A percentile compares a stretch with the other conserved stretches of the same genome.
Conservation (phyloP, 148 eudicot species). For the Camellia sinensis region DNA sequence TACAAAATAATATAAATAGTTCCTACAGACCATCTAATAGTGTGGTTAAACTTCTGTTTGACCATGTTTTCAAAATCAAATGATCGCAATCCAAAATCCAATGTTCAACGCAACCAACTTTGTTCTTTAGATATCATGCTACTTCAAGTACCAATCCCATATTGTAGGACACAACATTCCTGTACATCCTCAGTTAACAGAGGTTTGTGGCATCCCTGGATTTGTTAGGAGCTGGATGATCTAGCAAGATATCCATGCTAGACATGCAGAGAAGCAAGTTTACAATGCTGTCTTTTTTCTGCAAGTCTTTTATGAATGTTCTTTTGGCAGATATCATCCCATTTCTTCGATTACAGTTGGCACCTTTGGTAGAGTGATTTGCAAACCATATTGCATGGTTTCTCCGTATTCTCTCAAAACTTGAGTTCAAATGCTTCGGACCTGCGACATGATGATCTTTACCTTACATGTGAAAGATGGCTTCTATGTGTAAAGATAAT, state of each 20-base stretch:
- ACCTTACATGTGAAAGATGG: slow-evolving; percentile 91
- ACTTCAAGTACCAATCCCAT: neutral
- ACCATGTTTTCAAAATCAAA: neutral
- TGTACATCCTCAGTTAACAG: neutral
- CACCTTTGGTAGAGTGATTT: slow-evolving; percentile 93
- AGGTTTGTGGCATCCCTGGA: neutral
- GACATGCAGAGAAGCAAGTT: neutral
- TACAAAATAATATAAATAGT: neutral
- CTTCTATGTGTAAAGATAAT: slow-evolving; percentile 84
- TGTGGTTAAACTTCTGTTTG: neutral
- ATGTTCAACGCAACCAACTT: slow-evolving; percentile 2
- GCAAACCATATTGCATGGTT: slow-evolving; percentile 68
- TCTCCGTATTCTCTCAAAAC: slow-evolving; percentile 56
- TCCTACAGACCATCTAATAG: neutral
- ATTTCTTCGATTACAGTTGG: slow-evolving; percentile 96
- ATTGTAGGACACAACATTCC: neutral
- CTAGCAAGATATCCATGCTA: neutral
- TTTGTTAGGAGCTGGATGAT: neutral
- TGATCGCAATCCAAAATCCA: neutral
- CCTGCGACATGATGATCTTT: slow-evolving; percentile 62
- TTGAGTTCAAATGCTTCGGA: slow-evolving; percentile 40
- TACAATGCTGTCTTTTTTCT: neutral
- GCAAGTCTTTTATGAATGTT: slow-evolving; percentile 17
- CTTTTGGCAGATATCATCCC: slow-evolving; percentile 86
- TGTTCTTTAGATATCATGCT: neutral